A percentile compares a stretch with the other conserved stretches of the same genome.
These are phyloP conservation scores for Coniella vitis DNA, from an alignment of 2,329 filamentous ascomycete species.

Conservation along the genomic window DNA sequence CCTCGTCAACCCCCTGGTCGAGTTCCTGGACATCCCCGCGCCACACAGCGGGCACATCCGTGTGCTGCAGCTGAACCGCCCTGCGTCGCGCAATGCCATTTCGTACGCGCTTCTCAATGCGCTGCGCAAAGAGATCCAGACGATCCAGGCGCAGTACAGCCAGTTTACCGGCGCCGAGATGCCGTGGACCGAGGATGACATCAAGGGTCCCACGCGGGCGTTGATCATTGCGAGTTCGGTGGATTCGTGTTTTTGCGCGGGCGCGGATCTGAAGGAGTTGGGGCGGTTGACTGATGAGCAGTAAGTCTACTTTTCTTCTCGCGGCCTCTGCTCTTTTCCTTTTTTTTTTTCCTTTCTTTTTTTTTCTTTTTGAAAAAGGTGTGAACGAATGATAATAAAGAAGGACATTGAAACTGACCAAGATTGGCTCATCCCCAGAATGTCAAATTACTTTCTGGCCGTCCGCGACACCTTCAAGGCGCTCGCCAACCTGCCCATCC, in stretches of 20 bases:
- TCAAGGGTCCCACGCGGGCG: conserved; percentile 62
- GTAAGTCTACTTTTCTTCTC: conserved; percentile 42
- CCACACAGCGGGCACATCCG: conserved; percentile 78
- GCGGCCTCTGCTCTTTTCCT: background rate
- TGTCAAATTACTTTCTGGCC: conserved; percentile 65
- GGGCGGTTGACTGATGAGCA: conserved; percentile 68
- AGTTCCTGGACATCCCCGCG: conserved; percentile 68
- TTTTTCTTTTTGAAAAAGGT: background rate
- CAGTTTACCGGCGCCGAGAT: conserved; percentile 45
- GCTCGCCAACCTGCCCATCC: conserved; percentile 71
- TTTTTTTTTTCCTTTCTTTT: too few relatives aligned
- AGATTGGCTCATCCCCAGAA: conserved; percentile 54
- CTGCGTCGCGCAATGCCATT: conserved; percentile 81
- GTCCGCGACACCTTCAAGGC: conserved; percentile 70
- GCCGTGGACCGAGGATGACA: conserved; percentile 31
- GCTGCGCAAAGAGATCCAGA: conserved; percentile 65
- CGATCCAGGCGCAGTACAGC: conserved; percentile 60
- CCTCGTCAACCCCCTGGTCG: conserved; percentile 43
- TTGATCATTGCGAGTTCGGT: conserved; percentile 78
- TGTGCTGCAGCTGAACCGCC: conserved; percentile 80
- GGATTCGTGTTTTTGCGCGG: conserved; percentile 84
- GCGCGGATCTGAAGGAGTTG: conserved; percentile 89
- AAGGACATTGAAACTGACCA: too few relatives aligned
- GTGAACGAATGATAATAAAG: background rate
- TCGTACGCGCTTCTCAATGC: conserved; percentile 69